These are phyloP conservation scores for Xylaria sp. DNA, from an alignment of 2,329 filamentous ascomycete genomes.

Conservation along the genomic window DNA sequence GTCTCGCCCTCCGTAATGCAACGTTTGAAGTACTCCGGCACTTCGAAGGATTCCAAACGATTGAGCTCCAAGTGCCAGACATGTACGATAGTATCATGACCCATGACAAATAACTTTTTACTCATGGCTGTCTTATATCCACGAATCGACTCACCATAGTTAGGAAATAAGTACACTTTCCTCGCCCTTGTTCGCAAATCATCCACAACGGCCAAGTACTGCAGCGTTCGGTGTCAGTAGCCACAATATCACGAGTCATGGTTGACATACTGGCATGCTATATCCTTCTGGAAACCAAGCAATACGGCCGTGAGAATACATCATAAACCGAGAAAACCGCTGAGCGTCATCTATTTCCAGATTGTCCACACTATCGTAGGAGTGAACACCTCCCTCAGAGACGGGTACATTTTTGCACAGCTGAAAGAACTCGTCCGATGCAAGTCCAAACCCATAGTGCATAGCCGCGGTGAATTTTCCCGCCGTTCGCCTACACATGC, in stretches of 20 bases:
- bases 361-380: constrained; percentile 41
- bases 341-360: constrained; percentile 37
- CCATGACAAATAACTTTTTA: constrained; percentile 47
- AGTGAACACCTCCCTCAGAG: constrained; percentile 47
- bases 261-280: constrained; percentile 39
- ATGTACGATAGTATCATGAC: constrained; percentile 43
- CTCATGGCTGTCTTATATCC: constrained; percentile 50
- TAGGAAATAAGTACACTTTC: constrained; percentile 46
- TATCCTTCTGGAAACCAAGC: constrained; percentile 51
- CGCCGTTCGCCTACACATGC: constrained; percentile 39
- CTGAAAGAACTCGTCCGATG: constrained; percentile 45
- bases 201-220: constrained; percentile 47
- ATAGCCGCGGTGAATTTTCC: constrained; percentile 46
- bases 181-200: constrained; percentile 47
- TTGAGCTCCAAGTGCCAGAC: constrained; percentile 49
- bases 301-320: constrained; percentile 47
- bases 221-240: constrained; percentile 12
- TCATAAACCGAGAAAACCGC: constrained; percentile 45
- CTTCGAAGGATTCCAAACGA: constrained; percentile 39
- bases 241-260: neutral
- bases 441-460: constrained; percentile 45
- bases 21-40: constrained; percentile 45
- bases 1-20: constrained; percentile 46
- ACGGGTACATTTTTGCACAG: constrained; percentile 43
- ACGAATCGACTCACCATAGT: constrained; percentile 35